phyloP scores from a whole-genome alignment of 352 stramenopile genomes.

The Phytophthora ramorum region DNA sequence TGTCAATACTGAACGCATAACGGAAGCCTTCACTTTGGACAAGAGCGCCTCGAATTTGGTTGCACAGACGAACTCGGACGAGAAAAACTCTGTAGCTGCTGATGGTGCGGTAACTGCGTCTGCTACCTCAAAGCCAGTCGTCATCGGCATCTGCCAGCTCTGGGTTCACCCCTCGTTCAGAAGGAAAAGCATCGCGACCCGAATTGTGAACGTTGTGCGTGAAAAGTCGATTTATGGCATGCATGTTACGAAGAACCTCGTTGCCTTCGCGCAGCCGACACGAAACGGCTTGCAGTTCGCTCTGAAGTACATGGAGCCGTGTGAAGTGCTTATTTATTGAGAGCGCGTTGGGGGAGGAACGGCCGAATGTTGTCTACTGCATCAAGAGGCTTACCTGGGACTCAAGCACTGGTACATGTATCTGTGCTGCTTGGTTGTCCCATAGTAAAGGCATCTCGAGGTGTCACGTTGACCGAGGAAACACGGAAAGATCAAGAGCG shows the following conservation, averaged over 20 bases:
- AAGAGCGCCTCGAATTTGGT: constrained; percentile 16
- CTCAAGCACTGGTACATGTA: too few species aligned
- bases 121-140: constrained; percentile 27
- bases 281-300: constrained; percentile 67
- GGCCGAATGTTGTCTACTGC: too few species aligned
- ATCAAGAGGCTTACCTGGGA: too few species aligned
- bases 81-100: constrained; percentile 9
- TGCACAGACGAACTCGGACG: background rate
- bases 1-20: constrained; percentile 63
- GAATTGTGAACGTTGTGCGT: constrained; percentile 65
- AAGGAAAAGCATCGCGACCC: constrained; percentile 58
- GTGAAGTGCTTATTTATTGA: constrained; percentile 65
- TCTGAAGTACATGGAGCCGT: constrained; percentile 53
- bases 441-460: too few species aligned
- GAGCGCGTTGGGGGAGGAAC: too few species aligned
- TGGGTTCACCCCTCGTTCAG: constrained; percentile 71
- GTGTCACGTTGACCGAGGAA: too few species aligned
- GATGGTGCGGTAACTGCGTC: constrained; percentile 26
- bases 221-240: constrained; percentile 82
- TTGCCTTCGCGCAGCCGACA: constrained; percentile 85
- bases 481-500: too few species aligned
- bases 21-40: constrained; percentile 51
- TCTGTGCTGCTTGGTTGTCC: too few species aligned
- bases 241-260: constrained; percentile 47
- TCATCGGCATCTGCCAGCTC: constrained; percentile 74